Conservation (phyloP, 768 basidiomycete genomes). For the Pisolithus albus region DNA sequence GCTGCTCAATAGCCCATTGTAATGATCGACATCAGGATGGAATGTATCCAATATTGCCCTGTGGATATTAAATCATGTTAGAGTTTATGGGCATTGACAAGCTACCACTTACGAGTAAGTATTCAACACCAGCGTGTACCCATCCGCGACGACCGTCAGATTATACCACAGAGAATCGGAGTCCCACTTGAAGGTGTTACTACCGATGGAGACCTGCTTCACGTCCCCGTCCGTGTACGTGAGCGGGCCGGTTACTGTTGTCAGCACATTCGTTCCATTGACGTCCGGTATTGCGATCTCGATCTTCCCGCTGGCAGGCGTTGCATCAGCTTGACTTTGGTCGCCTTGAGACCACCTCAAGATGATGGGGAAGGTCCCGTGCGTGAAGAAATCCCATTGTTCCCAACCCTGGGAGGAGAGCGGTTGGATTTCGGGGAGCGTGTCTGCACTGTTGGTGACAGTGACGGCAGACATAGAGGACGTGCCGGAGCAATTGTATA, state of each 20-base stretch:
- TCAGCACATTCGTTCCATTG: constrained; percentile 7
- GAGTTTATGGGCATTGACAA: too few relatives aligned
- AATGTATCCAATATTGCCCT: constrained; percentile 8
- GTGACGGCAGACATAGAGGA: constrained; percentile 9
- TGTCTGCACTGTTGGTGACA: constrained; percentile 7
- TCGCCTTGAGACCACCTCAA: constrained; percentile 11
- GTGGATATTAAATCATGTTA: neutral
- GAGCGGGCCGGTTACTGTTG: neutral
- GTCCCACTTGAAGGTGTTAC: constrained; percentile 10
- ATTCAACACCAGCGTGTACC: constrained; percentile 5
- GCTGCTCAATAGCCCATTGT: constrained; percentile 9
- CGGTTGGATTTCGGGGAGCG: constrained; percentile 9
- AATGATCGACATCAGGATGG: constrained; percentile 9
- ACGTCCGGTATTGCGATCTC: constrained; percentile 5
- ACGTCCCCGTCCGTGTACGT: neutral
- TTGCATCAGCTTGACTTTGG: constrained; percentile 1
- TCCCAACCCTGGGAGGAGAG: constrained; percentile 7
- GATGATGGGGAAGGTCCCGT: constrained; percentile 9
- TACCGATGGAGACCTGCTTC: constrained; percentile 7
- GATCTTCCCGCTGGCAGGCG: constrained; percentile 1
- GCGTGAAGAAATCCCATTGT: constrained; percentile 9
- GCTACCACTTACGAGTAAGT: constrained; percentile 9
- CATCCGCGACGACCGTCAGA: constrained; percentile 4
- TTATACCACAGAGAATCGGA: constrained; percentile 10
- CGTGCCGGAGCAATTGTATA: constrained; percentile 14